Evolutionary conservation across 202 grass and related monocot genomes (phyloP).

Genomic region (Eragrostis tef): DNA sequence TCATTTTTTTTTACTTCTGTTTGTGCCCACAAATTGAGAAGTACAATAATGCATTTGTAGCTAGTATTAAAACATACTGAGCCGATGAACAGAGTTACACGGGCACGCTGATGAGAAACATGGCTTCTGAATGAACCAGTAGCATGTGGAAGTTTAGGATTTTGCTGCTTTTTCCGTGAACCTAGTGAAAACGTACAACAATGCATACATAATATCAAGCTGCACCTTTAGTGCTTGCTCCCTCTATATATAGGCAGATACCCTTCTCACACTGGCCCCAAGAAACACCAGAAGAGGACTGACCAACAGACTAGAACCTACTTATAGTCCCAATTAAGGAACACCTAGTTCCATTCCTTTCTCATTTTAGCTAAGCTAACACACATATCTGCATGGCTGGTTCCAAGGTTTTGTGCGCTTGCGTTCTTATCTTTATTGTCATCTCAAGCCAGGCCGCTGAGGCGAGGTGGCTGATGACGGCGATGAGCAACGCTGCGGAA

Average conservation of each 20-base stretch:
- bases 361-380: neutral
- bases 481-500: neutral
- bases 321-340: constrained; percentile 3
- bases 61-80: neutral
- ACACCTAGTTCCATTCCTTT: neutral
- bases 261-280: constrained; percentile 17
- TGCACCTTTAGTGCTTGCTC: neutral
- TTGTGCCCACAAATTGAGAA: neutral
- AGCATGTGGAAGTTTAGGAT: neutral
- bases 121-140: neutral
- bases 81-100: neutral
- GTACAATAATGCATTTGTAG: neutral
- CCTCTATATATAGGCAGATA: constrained; percentile 39
- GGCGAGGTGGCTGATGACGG: constrained; percentile 34
- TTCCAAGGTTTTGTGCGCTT: constrained; percentile 42
- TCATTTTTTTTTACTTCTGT: neutral
- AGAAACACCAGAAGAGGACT: constrained; percentile 6
- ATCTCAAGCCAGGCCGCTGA: constrained; percentile 50
- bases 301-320: neutral
- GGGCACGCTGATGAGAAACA: neutral
- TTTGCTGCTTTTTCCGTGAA: neutral
- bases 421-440: constrained; percentile 50
- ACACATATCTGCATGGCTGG: constrained; percentile 32
- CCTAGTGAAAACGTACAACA: constrained; percentile 9
- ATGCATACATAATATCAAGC: neutral